Percentiles rank a stretch among this genome's conserved stretches.
Evolutionary conservation across 2,329 filamentous ascomycete species (phyloP).

Genomic region (Triangularia setosa): DNA sequence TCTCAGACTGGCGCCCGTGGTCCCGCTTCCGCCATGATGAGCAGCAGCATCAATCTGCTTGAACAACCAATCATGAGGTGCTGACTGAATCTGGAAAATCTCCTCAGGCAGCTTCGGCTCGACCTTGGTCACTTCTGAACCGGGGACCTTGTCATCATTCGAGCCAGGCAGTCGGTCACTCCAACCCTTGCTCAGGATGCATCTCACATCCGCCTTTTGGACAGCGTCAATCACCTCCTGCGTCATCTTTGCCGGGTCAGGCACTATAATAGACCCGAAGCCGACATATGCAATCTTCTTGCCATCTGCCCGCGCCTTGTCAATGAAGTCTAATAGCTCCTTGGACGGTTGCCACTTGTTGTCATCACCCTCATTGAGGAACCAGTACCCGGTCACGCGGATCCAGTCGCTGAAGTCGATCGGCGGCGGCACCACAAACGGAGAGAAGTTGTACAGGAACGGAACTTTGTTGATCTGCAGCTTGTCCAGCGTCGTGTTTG

Average conservation of each 20-base stretch:
- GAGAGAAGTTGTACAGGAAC: slow-evolving; percentile 96
- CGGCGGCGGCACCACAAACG: slow-evolving; percentile 87
- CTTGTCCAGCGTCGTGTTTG: slow-evolving; percentile 79
- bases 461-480: slow-evolving; percentile 97
- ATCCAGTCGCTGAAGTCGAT: slow-evolving; percentile 98
- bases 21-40: slow-evolving; percentile 92
- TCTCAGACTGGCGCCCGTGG: slow-evolving; percentile 86
- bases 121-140: slow-evolving; percentile 49
- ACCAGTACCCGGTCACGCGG: slow-evolving; percentile 96
- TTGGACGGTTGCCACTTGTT: slow-evolving; percentile 66
- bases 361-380: slow-evolving; percentile 68
- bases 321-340: slow-evolving; percentile 77
- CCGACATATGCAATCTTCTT: slow-evolving; percentile 97
- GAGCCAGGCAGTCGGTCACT: slow-evolving; percentile 63
- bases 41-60: slow-evolving; percentile 87
- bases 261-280: slow-evolving; percentile 93
- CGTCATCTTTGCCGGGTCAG: slow-evolving; percentile 82
- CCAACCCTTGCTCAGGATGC: slow-evolving; percentile 95
- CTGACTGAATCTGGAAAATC: slow-evolving; percentile 83
- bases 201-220: slow-evolving; percentile 84
- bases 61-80: slow-evolving; percentile 97
- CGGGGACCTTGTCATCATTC: slow-evolving; percentile 48
- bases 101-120: slow-evolving; percentile 71
- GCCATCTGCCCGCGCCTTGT: slow-evolving; percentile 70
- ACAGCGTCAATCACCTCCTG: slow-evolving; percentile 92